phyloP scores from a whole-genome alignment of 768 basidiomycete genomes.

The Mycena floridula region DNA sequence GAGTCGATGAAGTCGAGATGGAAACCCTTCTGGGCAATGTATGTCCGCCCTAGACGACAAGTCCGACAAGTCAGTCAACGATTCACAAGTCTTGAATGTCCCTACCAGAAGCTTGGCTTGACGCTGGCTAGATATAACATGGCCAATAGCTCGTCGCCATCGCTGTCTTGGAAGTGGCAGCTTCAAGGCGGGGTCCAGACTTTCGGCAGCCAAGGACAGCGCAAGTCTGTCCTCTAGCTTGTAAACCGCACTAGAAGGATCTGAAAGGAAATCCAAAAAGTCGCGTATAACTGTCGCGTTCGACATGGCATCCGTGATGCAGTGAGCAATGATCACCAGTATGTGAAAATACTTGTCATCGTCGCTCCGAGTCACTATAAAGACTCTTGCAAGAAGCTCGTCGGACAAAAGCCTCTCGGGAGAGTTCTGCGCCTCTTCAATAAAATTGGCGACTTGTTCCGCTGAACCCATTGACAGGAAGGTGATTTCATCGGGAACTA shows the following conservation, averaged over 20 bases:
- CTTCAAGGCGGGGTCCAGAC: conserved; percentile 25
- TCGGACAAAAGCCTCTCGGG: conserved; percentile 32
- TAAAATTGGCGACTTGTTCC: conserved; percentile 26
- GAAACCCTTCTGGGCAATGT: conserved; percentile 41
- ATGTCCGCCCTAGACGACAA: conserved; percentile 44
- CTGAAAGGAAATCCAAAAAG: conserved; percentile 36
- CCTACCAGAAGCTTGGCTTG: conserved; percentile 29
- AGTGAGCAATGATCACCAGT: conserved; percentile 39
- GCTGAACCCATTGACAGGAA: conserved; percentile 25
- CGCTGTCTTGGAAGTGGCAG: conserved; percentile 29
- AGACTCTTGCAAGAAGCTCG: conserved; percentile 33
- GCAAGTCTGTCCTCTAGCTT: conserved; percentile 33
- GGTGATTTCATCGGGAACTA: conserved; percentile 31
- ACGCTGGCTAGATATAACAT: conserved; percentile 27
- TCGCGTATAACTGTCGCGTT: conserved; percentile 34
- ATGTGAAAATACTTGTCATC: conserved; percentile 30
- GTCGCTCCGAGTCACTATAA: conserved; percentile 35
- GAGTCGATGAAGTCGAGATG: conserved; percentile 21
- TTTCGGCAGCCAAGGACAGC: conserved; percentile 31
- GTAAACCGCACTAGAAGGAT: conserved; percentile 2
- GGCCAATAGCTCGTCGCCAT: conserved; percentile 41
- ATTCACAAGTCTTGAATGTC: background rate
- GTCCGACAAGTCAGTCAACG: background rate
- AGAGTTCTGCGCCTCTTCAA: conserved; percentile 24
- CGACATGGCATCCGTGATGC: conserved; percentile 43